Percentiles rank a stretch among this genome's conserved stretches.
phyloP scores from a whole-genome alignment of 2,329 filamentous ascomycete species.

The Elsinoe australis region DNA sequence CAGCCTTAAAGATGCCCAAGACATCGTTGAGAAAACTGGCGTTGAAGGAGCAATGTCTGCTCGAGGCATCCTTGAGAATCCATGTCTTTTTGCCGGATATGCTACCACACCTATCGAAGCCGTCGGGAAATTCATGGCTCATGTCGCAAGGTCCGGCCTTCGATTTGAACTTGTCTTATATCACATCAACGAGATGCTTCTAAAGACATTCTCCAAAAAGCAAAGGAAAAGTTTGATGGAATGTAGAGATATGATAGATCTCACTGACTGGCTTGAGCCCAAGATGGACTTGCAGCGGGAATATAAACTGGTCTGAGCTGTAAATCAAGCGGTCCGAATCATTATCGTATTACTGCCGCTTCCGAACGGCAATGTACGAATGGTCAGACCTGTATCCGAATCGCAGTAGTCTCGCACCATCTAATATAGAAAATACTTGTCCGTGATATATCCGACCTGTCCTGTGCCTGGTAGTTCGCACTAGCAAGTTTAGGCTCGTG shows the following conservation, averaged over 20 bases:
- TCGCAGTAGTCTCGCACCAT: no score
- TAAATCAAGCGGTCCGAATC: no score
- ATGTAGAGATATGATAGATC: slow-evolving; percentile 34
- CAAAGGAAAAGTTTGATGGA: slow-evolving; percentile 47
- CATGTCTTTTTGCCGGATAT: slow-evolving; percentile 55
- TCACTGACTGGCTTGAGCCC: slow-evolving; percentile 30
- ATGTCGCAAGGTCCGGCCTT: slow-evolving; percentile 41
- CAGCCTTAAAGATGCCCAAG: slow-evolving; percentile 38
- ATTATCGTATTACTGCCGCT: no score
- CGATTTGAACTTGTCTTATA: slow-evolving; percentile 51
- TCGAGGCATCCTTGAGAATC: slow-evolving; percentile 59
- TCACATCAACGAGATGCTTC: slow-evolving; percentile 61
- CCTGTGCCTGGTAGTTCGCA: not conserved
- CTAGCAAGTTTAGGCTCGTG: not conserved
- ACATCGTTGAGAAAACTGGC: slow-evolving; percentile 29
- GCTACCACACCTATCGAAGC: slow-evolving; percentile 54
- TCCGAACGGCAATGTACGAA: no score
- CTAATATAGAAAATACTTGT: not conserved
- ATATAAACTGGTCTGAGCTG: not conserved
- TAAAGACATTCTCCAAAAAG: slow-evolving; percentile 47
- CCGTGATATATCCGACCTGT: not conserved
- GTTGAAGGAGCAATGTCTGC: slow-evolving; percentile 59
- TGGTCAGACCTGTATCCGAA: no score
- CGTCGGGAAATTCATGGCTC: slow-evolving; percentile 55
- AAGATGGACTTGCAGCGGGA: slow-evolving; percentile 23